These are phyloP conservation scores for Benincasa hispida DNA, from an alignment of 306 rosid species.

Conservation along the genomic window DNA sequence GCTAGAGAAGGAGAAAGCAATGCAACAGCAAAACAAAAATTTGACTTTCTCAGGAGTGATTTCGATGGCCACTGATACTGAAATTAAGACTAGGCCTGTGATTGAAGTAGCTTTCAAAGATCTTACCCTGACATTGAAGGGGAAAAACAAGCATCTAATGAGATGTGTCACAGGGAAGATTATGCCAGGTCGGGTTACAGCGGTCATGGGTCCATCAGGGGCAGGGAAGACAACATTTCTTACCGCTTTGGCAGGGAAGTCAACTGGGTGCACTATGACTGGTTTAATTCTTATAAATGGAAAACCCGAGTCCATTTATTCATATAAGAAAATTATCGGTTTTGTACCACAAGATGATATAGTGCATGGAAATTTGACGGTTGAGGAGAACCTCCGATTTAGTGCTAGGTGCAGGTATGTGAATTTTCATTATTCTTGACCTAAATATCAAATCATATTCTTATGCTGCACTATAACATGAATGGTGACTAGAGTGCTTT, in stretches of 20 bases:
- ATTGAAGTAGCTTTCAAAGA: slow-evolving; percentile 72
- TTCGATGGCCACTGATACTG: slow-evolving; percentile 57
- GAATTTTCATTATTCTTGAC: neutral
- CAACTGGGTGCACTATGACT: slow-evolving; percentile 43
- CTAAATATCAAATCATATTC: neutral
- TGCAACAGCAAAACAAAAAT: slow-evolving; percentile 53
- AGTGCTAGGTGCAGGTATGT: slow-evolving; percentile 81
- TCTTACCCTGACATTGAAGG: slow-evolving; percentile 56
- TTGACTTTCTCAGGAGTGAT: slow-evolving; percentile 68
- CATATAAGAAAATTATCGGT: slow-evolving; percentile 60
- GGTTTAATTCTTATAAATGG: slow-evolving; percentile 67
- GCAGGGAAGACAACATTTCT: slow-evolving; percentile 90
- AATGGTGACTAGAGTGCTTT: neutral
- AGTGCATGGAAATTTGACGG: slow-evolving; percentile 82
- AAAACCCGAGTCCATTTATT: slow-evolving; percentile 46
- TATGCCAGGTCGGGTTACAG: slow-evolving; percentile 69
- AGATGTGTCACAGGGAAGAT: slow-evolving; percentile 66
- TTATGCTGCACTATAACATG: neutral
- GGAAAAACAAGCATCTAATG: slow-evolving; percentile 43
- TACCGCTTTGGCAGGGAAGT: slow-evolving; percentile 65
- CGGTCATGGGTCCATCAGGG: slow-evolving; percentile 91
- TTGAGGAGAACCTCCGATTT: slow-evolving; percentile 80
- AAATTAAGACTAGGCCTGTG: slow-evolving; percentile 39
- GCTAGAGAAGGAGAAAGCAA: slow-evolving; percentile 76
- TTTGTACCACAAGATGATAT: slow-evolving; percentile 88